Evolutionary conservation across 148 eudicot species (phyloP), one percentile per base, ranked within the genome.

Genomic region (Heliamphora exappendiculata): DNA sequence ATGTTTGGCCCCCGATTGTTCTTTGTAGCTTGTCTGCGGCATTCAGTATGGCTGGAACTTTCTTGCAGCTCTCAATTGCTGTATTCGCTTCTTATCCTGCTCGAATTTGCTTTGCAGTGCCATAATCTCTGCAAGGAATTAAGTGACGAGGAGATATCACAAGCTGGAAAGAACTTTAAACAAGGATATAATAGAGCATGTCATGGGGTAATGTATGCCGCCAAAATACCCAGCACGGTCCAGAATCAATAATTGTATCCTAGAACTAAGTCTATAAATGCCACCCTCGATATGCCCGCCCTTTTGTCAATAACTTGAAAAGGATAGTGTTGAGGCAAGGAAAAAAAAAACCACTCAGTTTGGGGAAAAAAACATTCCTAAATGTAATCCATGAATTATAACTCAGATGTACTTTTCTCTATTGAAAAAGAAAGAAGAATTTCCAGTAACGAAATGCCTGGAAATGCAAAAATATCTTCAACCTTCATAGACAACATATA

Each of bases 71-170:
- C 98, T 85, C 82, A 91, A 31, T 54, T 90, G 89, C 60, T 94
- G 93, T 81, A 91, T 91, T 74, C 95, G 88, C 83, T 92, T 92
- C 82, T 88, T 94, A 72, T 91, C 97, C 82, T 92, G 95, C 85
- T 92, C 91, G 1, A 94, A 94, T 85, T 88, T 89, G 85, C 93
- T 89, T 81, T 88, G 97, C 68, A 92, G 80, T 80, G 84, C 88
- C 97, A 94, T 90, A 76, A 90, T 76, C 85, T 91, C 94, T 93
- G 94, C 82, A 86, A 67, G 17, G 70, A 66, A 54, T 59, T 2
- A 45, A 24, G 50, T 14, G 39, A 50, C 24, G 1, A 62, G 76
- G 34, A 31, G 20, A 31, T 72, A 65, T 29, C 26, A 47, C 44
- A 20, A n/a, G 39, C 37, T 7, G 3, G 53, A 28, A 67, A 54